Evolutionary conservation across 768 basidiomycete genomes (phyloP).

Genomic region (Tephrocybe rancida): DNA sequence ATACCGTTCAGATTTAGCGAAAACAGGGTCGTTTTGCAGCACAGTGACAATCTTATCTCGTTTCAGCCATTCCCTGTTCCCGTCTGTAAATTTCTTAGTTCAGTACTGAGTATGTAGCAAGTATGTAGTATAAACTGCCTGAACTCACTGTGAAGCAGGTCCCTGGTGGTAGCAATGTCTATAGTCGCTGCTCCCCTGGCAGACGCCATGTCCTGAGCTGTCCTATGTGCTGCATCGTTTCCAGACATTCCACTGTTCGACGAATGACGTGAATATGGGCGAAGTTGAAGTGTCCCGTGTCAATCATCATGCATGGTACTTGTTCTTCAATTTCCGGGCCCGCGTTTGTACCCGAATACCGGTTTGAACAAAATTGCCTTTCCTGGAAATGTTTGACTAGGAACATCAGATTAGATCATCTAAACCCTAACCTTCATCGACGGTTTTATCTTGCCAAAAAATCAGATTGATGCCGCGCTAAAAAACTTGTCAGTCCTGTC

Average conservation of each 20-base stretch:
- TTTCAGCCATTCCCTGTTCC: conserved; percentile 49
- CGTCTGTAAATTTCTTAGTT: conserved; percentile 37
- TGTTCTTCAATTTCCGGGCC: background rate
- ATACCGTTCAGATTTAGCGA: conserved; percentile 61
- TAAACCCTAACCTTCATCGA: conserved; percentile 16
- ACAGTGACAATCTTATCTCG: conserved; percentile 45
- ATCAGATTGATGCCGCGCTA: conserved; percentile 7
- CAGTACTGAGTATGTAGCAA: too few relatives aligned
- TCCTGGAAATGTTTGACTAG: too few relatives aligned
- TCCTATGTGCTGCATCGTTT: conserved; percentile 45
- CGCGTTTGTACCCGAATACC: background rate
- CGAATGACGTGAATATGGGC: background rate
- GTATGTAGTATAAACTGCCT: background rate
- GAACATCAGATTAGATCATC: background rate
- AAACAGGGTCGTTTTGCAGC: conserved; percentile 55
- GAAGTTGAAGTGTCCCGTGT: background rate
- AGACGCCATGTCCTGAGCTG: conserved; percentile 50
- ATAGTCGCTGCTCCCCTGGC: conserved; percentile 50
- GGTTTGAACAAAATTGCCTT: background rate
- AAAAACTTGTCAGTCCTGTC: conserved; percentile 1
- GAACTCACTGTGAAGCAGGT: conserved; percentile 53
- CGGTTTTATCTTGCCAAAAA: conserved; percentile 7
- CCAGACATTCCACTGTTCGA: conserved; percentile 5
- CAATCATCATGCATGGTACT: background rate
- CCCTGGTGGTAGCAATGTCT: conserved; percentile 41